Evolutionary conservation across 2,329 filamentous ascomycete species (phyloP).

Genomic region (Trichophyton schoenleinii): DNA sequence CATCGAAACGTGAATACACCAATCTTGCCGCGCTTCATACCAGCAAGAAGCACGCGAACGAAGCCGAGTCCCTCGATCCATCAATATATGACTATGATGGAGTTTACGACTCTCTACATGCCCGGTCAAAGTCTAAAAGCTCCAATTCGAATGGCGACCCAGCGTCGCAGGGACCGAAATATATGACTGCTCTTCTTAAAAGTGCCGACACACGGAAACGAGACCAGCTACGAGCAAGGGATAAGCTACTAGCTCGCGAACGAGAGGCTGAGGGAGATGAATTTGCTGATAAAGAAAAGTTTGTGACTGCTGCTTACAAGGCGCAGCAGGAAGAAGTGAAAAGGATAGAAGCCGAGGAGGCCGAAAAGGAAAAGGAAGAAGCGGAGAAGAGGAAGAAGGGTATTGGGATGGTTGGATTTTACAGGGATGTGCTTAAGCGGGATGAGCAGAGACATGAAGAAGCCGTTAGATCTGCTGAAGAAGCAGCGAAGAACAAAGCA

Average conservation of each 20-base stretch:
- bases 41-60: slow-evolving; percentile 33
- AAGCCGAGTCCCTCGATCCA: slow-evolving; percentile 34
- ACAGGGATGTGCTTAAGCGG: slow-evolving; percentile 46
- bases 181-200: slow-evolving; percentile 48
- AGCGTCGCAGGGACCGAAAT: slow-evolving; percentile 37
- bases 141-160: slow-evolving; percentile 13
- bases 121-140: slow-evolving; percentile 23
- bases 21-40: slow-evolving; percentile 37
- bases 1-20: slow-evolving; percentile 19
- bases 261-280: slow-evolving; percentile 54
- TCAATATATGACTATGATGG: slow-evolving; percentile 40
- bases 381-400: slow-evolving; percentile 38
- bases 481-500: slow-evolving; percentile 22
- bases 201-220: slow-evolving; percentile 51
- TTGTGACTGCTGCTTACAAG: slow-evolving; percentile 54
- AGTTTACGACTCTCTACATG: slow-evolving; percentile 38
- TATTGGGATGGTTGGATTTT: slow-evolving; percentile 48
- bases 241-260: slow-evolving; percentile 48
- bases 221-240: slow-evolving; percentile 48
- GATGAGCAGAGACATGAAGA: slow-evolving; percentile 47
- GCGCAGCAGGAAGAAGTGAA: slow-evolving; percentile 50
- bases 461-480: slow-evolving; percentile 43
- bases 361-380: slow-evolving; percentile 41
- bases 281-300: slow-evolving; percentile 54
- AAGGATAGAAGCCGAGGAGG: slow-evolving; percentile 47